Evolutionary conservation across 768 basidiomycete species (phyloP), one percentile per base, ranked within the genome.

Genomic region (Mrakia frigida): DNA sequence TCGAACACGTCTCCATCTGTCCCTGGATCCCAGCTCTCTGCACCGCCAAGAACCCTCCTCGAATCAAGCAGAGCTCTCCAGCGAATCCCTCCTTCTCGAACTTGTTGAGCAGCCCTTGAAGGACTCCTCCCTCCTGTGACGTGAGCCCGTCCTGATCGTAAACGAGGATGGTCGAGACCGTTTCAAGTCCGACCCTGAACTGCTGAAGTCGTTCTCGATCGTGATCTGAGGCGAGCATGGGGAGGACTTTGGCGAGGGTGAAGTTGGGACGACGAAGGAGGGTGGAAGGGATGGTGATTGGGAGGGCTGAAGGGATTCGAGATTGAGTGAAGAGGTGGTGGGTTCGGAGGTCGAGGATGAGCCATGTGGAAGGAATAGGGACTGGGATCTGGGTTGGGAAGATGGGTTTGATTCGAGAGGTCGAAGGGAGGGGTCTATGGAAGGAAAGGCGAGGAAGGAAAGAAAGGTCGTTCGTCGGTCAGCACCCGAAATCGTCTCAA

Each of bases 251-350:
- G 59, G 88, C 86, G 13, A 96, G 87, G 37, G 92, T 90, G 85
- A 94, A 96, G 4, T 90, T 86, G 1, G 94, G 94, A 0, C 95
- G 90, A 79, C 93, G 94, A 82, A 98, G 90, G 31, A 98, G 90
- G 0, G 94, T 98, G 3, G 95, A 94, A 1, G 96, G 95, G 7
- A 97, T 92, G 67, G 92, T 92, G 78, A 98, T 88, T 68, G 93
- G 93, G 73, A 97, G 85, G 11, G 94, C 90, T 68, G 84, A 80
- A 56, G 87, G 87, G 41, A 97, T 80, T 70, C 93, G 90, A 33
- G 89, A 89, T 13, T 87, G 81, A 9, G 88, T 84, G 82, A 88
- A 90, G 10, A 90, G 88, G 25, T 90, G 90, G 83, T 92, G 91
- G 16, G 93, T 90, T 0, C 95, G 89, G 73, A 98, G 90, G 85